Base-by-base conservation (phyloP, 345 rosid genomes). In the Populus tremula region DNA sequence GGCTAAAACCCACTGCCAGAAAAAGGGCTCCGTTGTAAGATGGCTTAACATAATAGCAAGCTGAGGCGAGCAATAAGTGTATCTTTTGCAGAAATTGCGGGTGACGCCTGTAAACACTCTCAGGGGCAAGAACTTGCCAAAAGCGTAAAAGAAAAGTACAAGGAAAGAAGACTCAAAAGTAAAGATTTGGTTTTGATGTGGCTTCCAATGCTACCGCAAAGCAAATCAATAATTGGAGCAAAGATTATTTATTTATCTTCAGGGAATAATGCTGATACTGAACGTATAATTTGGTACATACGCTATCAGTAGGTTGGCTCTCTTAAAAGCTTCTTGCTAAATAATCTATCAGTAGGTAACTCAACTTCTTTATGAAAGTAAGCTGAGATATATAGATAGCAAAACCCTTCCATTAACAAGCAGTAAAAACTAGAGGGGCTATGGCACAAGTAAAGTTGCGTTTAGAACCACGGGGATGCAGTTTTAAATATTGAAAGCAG, bases 11-110 rank as follows among this genome's bases (percentile, higher is more conserved):
- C 53, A 27, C 39, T 29, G 47, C 25, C 25, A 31, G 69, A 69
- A 33, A 73, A 72, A 25, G 61, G 49, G 36, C 21, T 69, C 53
- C 59, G 23, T 65, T 56, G 62, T 31, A 62, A 49, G 61, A 39
- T 33, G 9, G 76, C 73, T n/a, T 43, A 27, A 33, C 9, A 67
- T 64, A 78, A 27, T 38, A 41, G 75, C 65, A 67, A 67, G 68
- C 74, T 0, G 45, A 49, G 36, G 41, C 18, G 16, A 70, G 50
- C 49, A 33, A 31, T 10, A 6, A 23, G 21, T 9, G 12, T 20
- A 3, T 62, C 61, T 27, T 4, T 5, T 71, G 72, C 61, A 59
- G 21, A 38, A 38, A 17, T 67, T 70, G 67, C 69, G 50, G 43
- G 36, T 17, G 69, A 69, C 73, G 64, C 71, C 50, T 54, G 72